Base-by-base conservation (phyloP, 345 rosid genomes). In the Garcia nutans region DNA sequence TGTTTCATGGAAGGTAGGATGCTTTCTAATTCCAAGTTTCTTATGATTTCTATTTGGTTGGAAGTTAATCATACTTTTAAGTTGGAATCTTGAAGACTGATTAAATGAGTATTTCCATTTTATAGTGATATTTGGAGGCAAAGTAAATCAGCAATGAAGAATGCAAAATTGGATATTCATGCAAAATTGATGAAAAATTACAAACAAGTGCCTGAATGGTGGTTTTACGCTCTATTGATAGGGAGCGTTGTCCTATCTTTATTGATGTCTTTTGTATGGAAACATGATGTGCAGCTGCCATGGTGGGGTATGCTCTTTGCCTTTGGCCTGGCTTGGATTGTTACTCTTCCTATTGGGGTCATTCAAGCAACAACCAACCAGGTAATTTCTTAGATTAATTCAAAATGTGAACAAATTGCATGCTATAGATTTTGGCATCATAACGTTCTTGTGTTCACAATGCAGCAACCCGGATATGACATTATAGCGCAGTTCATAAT, bases 221-320 rank as follows among this genome's bases (percentile, higher is more conserved):
- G 99, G 99, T 96, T 91, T 83, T 78, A 45, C n/a, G 44, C 85
- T 65, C 83, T 93, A 70, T 78, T 96, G 65, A 52, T 54, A 0
- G 95, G 88, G 56, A 96, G 98, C 84, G 73, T 83, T 33, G 86
- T 33, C 3, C 37, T 90, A 63, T 91, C 99, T 37, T 80, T 96
- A 17, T 23, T 93, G 56, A 89, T 96, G 93, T 86, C 91, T 58
- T 92, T 93, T 26, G 87, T 96, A 10, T 96, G 90, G 90, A 89
- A 92, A 75, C 83, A 86, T 0, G 87, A 87, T 23, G 92, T 96
- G 77, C 98, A 96, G 77, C 88, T 96, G 62, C 93, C 81, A 13
- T 93, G 94, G 95, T 96, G 98, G 99, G 99, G 97, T 31, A 89
- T 96, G 94, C 84, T 96, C 78, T 91, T 96, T 72, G 98, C 99